A percentile compares a stretch with the other conserved stretches of the same genome.
Evolutionary conservation across 2,329 filamentous ascomycete species (phyloP).

Genomic region (Ciborinia camelliae): DNA sequence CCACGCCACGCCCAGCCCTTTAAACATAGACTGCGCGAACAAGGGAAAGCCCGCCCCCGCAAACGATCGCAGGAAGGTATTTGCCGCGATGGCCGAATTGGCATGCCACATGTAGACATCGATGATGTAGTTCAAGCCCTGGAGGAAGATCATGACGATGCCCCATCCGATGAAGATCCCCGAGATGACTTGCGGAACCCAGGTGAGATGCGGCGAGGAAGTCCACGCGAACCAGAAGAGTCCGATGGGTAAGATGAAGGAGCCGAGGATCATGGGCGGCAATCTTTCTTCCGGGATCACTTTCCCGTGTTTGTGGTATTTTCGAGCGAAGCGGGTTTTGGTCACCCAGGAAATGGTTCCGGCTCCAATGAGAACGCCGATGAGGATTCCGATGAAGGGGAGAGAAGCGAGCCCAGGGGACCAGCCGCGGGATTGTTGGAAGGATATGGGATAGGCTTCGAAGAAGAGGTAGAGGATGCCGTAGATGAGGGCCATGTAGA

Average conservation of each 20-base stretch:
- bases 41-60: slow-evolving; percentile 58
- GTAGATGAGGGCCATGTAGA: slow-evolving; percentile 32
- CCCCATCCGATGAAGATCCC: slow-evolving; percentile 68
- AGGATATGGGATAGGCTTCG: slow-evolving; percentile 47
- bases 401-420: slow-evolving; percentile 41
- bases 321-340: slow-evolving; percentile 65
- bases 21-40: slow-evolving; percentile 54
- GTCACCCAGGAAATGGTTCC: slow-evolving; percentile 57
- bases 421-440: slow-evolving; percentile 43
- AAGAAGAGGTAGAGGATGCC: slow-evolving; percentile 42
- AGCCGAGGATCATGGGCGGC: slow-evolving; percentile 58
- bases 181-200: slow-evolving; percentile 60
- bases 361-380: slow-evolving; percentile 72
- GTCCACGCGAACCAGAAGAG: slow-evolving; percentile 80
- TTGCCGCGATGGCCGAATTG: slow-evolving; percentile 57
- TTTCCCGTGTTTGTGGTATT: slow-evolving; percentile 63
- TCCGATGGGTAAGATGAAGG: slow-evolving; percentile 58
- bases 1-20: slow-evolving; percentile 40
- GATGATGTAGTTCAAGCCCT: slow-evolving; percentile 46
- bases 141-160: slow-evolving; percentile 41
- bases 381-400: slow-evolving; percentile 12
- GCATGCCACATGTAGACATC: slow-evolving; percentile 55
- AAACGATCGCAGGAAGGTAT: slow-evolving; percentile 53
- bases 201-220: slow-evolving; percentile 50
- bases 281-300: slow-evolving; percentile 65